Percentiles rank a stretch among this genome's conserved stretches.
Conservation (phyloP, 345 rosid genomes). For the Gynandropsis gynandra region DNA sequence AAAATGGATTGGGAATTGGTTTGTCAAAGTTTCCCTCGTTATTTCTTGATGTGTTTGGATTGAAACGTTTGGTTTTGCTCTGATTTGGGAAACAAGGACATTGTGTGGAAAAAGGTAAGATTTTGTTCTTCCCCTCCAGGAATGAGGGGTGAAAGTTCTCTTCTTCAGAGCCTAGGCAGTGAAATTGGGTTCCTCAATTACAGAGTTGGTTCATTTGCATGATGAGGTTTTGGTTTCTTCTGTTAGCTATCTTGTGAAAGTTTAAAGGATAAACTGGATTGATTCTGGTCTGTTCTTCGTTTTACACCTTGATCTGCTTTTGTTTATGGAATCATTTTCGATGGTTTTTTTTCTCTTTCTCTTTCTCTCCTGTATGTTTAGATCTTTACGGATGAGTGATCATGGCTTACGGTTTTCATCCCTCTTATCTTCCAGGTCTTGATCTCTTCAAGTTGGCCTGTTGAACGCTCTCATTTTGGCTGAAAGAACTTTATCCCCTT, state of each 20-base stretch:
- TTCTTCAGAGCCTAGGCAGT: conserved; percentile 1
- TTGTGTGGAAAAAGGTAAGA: background rate
- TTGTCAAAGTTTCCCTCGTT: conserved; percentile 5
- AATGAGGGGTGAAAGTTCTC: background rate
- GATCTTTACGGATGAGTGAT: conserved; percentile 10
- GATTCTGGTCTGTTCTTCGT: background rate
- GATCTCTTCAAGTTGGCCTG: conserved; percentile 12
- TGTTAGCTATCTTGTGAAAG: background rate
- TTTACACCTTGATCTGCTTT: conserved; percentile 9
- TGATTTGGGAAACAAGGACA: background rate
- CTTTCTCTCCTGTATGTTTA: background rate
- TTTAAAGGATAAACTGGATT: background rate
- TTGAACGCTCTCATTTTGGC: too few species aligned
- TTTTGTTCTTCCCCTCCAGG: background rate
- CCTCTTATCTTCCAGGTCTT: conserved; percentile 15
- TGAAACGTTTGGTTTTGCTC: background rate
- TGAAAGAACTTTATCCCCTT: too few species aligned
- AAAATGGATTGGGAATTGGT: conserved; percentile 7
- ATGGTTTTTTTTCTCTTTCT: conserved; percentile 14
- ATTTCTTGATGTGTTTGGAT: conserved; percentile 8
- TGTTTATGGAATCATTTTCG: conserved; percentile 2
- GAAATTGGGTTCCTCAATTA: conserved; percentile 6
- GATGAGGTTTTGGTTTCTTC: conserved; percentile 9
- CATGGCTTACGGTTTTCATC: background rate
- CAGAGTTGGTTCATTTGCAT: conserved; percentile 8